phyloP scores from a whole-genome alignment of 2,329 filamentous ascomycete species.

The Ustulina deusta region DNA sequence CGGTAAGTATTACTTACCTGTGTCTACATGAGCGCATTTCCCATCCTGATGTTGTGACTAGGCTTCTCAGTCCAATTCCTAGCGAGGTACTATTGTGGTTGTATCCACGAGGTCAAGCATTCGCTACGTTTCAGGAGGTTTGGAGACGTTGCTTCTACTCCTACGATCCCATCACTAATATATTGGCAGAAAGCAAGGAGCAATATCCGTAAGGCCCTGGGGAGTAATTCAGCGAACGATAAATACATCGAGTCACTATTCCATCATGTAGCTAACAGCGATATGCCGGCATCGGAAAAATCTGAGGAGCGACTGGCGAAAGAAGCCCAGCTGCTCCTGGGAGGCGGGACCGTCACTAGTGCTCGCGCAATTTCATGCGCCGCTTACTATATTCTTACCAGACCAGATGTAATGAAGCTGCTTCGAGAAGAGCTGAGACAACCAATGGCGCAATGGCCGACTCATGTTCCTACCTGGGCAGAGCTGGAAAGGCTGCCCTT shows the following conservation, averaged over 20 bases:
- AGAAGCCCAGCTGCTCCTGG: slow-evolving; percentile 47
- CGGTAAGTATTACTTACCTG: slow-evolving; percentile 26
- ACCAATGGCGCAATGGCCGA: slow-evolving; percentile 43
- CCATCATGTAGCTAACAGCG: slow-evolving; percentile 47
- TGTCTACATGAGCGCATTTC: background rate
- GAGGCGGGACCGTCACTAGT: slow-evolving; percentile 51
- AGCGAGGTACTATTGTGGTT: slow-evolving; percentile 28
- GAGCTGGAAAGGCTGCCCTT: slow-evolving; percentile 53
- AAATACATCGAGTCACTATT: slow-evolving; percentile 46
- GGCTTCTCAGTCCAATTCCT: slow-evolving; percentile 37
- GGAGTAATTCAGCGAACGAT: slow-evolving; percentile 24
- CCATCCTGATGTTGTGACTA: slow-evolving; percentile 13
- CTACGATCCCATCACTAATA: background rate
- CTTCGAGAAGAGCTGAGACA: slow-evolving; percentile 45
- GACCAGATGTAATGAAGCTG: slow-evolving; percentile 24
- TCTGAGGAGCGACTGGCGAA: slow-evolving; percentile 43
- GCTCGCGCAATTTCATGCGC: slow-evolving; percentile 43
- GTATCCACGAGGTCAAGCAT: slow-evolving; percentile 35
- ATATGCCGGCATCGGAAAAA: slow-evolving; percentile 47
- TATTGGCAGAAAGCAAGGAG: slow-evolving; percentile 39
- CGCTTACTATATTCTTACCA: slow-evolving; percentile 44
- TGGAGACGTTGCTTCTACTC: background rate
- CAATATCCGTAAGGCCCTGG: slow-evolving; percentile 39
- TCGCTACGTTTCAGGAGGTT: slow-evolving; percentile 33
- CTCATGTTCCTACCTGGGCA: slow-evolving; percentile 41